Evolutionary conservation across 2,329 filamentous ascomycete species (phyloP).

Genomic region (Dothistroma pini): DNA sequence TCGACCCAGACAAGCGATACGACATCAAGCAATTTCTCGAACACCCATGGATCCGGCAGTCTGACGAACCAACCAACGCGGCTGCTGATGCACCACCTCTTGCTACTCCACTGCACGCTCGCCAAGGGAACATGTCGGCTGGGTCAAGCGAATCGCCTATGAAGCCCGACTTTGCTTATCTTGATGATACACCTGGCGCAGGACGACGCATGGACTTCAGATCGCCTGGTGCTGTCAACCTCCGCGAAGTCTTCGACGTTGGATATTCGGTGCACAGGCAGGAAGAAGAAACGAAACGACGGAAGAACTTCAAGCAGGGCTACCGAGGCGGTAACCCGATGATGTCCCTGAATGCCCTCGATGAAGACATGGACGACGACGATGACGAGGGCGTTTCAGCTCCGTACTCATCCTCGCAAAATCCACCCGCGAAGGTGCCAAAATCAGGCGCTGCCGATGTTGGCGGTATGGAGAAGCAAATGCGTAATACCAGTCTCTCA

Average conservation of each 20-base stretch:
- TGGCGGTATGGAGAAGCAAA: conserved; percentile 76
- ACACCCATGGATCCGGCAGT: conserved; percentile 88
- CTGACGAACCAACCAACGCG: conserved; percentile 63
- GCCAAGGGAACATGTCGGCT: conserved; percentile 49
- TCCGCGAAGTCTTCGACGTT: conserved; percentile 96
- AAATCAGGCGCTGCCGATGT: conserved; percentile 60
- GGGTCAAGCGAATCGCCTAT: conserved; percentile 38
- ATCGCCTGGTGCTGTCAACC: conserved; percentile 88
- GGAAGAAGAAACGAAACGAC: conserved; percentile 90
- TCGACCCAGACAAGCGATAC: conserved; percentile 92
- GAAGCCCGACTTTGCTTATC: conserved; percentile 50
- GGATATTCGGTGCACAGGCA: conserved; percentile 96
- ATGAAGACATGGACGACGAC: conserved; percentile 62
- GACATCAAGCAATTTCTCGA: conserved; percentile 87
- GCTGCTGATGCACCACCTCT: conserved; percentile 67
- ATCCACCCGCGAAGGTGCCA: conserved; percentile 62
- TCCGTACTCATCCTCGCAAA: conserved; percentile 46
- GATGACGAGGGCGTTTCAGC: conserved; percentile 60
- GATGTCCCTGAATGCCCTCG: conserved; percentile 60
- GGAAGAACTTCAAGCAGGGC: conserved; percentile 76
- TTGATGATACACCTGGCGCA: conserved; percentile 56
- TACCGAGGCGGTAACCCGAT: conserved; percentile 62
- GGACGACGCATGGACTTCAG: conserved; percentile 80
- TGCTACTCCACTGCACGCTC: conserved; percentile 59
- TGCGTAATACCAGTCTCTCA: conserved; percentile 76